A percentile compares a stretch with the other conserved stretches of the same genome.
These are phyloP conservation scores for Suillus clintonianus DNA, from an alignment of 768 basidiomycete species.

Conservation along the genomic window DNA sequence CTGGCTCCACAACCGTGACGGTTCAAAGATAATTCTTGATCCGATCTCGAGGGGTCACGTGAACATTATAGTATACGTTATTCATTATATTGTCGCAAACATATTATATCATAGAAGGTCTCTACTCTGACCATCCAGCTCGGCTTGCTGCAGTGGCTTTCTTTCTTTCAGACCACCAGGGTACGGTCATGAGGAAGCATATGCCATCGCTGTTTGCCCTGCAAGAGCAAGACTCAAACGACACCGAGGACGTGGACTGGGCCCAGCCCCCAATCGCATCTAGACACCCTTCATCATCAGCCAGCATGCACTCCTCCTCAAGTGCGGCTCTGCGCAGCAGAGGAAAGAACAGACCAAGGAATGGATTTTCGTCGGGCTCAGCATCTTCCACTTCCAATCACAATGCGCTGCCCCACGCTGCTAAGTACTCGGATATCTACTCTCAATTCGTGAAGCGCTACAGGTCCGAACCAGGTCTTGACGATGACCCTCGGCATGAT, in stretches of 20 bases:
- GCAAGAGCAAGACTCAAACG: slow-evolving; percentile 54
- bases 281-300: slow-evolving; percentile 18
- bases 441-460: slow-evolving; percentile 80
- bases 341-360: slow-evolving; percentile 32
- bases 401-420: slow-evolving; percentile 29
- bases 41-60: background rate
- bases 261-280: slow-evolving; percentile 37
- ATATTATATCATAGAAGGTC: background rate
- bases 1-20: too few species aligned
- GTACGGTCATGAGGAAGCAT: slow-evolving; percentile 41
- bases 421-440: slow-evolving; percentile 64
- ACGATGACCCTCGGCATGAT: slow-evolving; percentile 74
- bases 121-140: background rate
- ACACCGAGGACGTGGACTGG: slow-evolving; percentile 51
- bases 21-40: background rate
- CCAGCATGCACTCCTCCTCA: slow-evolving; percentile 24
- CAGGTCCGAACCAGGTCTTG: slow-evolving; percentile 59
- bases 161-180: background rate
- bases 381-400: slow-evolving; percentile 30
- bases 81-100: background rate
- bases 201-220: slow-evolving; percentile 71
- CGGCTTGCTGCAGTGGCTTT: background rate
- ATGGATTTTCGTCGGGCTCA: slow-evolving; percentile 29
- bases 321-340: slow-evolving; percentile 32
- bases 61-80: background rate